Conservation (phyloP, 768 basidiomycete genomes). For the Mycena alexandri region DNA sequence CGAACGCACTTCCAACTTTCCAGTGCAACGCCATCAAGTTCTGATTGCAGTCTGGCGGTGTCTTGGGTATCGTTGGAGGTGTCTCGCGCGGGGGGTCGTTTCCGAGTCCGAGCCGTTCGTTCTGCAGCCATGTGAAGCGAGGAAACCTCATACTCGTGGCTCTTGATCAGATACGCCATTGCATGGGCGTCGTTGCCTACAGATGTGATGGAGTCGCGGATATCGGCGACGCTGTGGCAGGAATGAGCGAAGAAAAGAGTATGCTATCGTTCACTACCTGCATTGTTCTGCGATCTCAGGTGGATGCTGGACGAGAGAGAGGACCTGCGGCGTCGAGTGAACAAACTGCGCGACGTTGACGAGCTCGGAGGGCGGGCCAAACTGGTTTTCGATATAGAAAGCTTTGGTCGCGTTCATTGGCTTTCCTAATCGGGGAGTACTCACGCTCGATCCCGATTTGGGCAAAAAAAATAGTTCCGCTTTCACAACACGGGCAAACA, state of each 20-base stretch:
- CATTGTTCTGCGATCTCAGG: slow-evolving; percentile 48
- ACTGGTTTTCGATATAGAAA: slow-evolving; percentile 60
- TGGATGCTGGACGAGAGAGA: slow-evolving; percentile 19
- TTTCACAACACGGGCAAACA: too few relatives aligned
- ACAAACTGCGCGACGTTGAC: slow-evolving; percentile 64
- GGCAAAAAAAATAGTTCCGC: too few relatives aligned
- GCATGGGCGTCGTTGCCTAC: slow-evolving; percentile 18
- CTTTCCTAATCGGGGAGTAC: slow-evolving; percentile 1
- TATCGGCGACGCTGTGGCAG: slow-evolving; percentile 38
- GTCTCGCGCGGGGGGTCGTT: slow-evolving; percentile 49
- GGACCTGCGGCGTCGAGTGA: slow-evolving; percentile 37
- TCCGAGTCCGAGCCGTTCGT: slow-evolving; percentile 48
- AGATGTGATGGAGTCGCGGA: slow-evolving; percentile 33
- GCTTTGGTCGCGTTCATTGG: slow-evolving; percentile 40
- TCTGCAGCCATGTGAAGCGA: slow-evolving; percentile 43
- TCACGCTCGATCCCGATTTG: too few relatives aligned
- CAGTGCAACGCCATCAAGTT: slow-evolving; percentile 65
- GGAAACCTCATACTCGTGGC: slow-evolving; percentile 27
- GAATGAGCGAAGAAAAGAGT: not conserved
- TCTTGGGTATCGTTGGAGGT: slow-evolving; percentile 59
- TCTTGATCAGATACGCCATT: slow-evolving; percentile 31
- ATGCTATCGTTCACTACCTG: slow-evolving; percentile 43
- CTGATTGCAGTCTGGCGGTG: slow-evolving; percentile 60
- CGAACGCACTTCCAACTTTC: slow-evolving; percentile 71
- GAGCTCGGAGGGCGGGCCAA: slow-evolving; percentile 73